phyloP scores from a whole-genome alignment of 139 green algal species.

The Ettlia oleoabundans region DNA sequence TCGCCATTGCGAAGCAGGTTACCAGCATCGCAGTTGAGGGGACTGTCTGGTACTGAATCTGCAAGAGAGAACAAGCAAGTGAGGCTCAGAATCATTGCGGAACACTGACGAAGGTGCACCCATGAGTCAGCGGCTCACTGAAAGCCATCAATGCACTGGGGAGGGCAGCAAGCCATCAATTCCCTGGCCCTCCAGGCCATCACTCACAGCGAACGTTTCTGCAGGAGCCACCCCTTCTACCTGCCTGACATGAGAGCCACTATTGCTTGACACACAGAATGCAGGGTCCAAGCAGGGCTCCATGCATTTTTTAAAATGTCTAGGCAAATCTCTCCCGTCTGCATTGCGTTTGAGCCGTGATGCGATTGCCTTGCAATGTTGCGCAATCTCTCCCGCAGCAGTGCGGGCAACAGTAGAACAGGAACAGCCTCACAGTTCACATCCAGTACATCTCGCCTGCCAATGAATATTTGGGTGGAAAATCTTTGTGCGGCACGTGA shows the following conservation, averaged over 20 bases:
- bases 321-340: conserved; percentile 97
- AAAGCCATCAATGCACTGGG: too few species aligned
- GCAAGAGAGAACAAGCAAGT: neutral
- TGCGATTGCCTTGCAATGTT: too few species aligned
- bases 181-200: too few species aligned
- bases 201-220: too few species aligned
- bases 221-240: neutral
- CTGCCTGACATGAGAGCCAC: conserved; percentile 78
- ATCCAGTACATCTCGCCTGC: conserved; percentile 65
- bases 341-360: conserved; percentile 15
- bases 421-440: too few species aligned
- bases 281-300: conserved; percentile 95
- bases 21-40: conserved; percentile 95
- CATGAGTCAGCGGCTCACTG: too few species aligned
- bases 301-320: conserved; percentile 96
- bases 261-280: conserved; percentile 89
- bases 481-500: conserved; percentile 86
- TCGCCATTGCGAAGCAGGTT: conserved; percentile 92
- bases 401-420: too few species aligned
- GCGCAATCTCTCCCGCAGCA: neutral
- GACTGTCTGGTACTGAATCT: conserved; percentile 85
- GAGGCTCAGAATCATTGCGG: neutral
- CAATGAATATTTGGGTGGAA: conserved; percentile 98
- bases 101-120: too few species aligned
- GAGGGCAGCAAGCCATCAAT: too few species aligned